phyloP scores from a whole-genome alignment of 768 basidiomycete species.

The Termitomyces sp. region DNA sequence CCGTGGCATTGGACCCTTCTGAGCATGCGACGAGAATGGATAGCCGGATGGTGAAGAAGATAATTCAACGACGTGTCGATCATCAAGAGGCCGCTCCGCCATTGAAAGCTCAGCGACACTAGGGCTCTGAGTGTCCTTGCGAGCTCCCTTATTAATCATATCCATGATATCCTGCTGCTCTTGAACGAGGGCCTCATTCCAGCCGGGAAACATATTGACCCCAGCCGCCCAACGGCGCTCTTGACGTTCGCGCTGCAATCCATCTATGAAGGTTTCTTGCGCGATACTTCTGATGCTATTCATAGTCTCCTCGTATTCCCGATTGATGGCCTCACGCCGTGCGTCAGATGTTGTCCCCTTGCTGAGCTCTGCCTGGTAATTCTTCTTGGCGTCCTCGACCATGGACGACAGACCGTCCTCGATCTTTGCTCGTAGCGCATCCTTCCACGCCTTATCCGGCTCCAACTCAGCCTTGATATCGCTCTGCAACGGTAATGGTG shows the following conservation, averaged over 20 bases:
- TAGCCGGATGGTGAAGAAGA: neutral
- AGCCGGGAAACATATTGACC: constrained; percentile 19
- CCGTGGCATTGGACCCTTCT: neutral
- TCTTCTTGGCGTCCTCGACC: constrained; percentile 60
- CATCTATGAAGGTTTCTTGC: constrained; percentile 36
- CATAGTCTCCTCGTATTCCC: constrained; percentile 37
- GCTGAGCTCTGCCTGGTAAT: constrained; percentile 45
- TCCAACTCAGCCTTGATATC: constrained; percentile 32
- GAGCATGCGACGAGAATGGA: neutral
- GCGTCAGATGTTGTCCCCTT: constrained; percentile 27
- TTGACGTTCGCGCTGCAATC: constrained; percentile 42
- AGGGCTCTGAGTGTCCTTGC: constrained; percentile 8
- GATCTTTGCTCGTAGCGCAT: constrained; percentile 38
- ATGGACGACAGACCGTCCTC: constrained; percentile 35
- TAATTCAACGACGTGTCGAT: neutral
- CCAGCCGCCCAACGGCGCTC: constrained; percentile 45
- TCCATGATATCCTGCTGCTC: constrained; percentile 41
- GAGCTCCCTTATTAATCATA: constrained; percentile 26
- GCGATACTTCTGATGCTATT: constrained; percentile 37
- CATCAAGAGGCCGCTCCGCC: neutral
- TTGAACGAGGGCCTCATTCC: constrained; percentile 24
- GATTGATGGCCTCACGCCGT: constrained; percentile 26
- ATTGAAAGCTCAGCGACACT: constrained; percentile 2
- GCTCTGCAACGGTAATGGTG: constrained; percentile 14
- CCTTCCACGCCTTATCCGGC: constrained; percentile 54